A percentile compares a stretch with the other conserved stretches of the same genome.
These are phyloP conservation scores for Trichodelitschia bisporula DNA, from an alignment of 495 filamentous ascomycete genomes.

Conservation along the genomic window DNA sequence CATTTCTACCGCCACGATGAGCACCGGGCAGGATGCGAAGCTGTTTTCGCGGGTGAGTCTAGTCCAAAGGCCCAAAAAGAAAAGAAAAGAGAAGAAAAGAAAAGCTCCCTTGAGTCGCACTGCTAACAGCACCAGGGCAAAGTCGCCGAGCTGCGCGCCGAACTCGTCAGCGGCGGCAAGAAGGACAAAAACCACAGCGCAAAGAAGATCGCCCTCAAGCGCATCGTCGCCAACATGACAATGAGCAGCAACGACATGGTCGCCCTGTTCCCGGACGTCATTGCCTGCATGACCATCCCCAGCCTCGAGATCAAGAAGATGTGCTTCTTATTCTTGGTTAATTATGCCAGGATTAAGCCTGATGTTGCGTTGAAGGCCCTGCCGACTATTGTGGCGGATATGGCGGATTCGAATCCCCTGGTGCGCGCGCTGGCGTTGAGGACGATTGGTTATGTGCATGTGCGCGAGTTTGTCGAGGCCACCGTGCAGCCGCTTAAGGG, in stretches of 20 bases:
- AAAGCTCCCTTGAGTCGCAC: constrained; percentile 10
- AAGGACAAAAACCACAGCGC: constrained; percentile 94
- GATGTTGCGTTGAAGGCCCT: constrained; percentile 87
- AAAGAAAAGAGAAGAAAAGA: too few species aligned
- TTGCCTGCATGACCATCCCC: constrained; percentile 79
- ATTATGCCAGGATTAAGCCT: constrained; percentile 85
- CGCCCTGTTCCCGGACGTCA: constrained; percentile 82
- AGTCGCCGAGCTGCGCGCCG: constrained; percentile 86
- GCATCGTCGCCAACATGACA: constrained; percentile 99
- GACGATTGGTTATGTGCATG: constrained; percentile 94
- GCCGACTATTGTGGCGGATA: constrained; percentile 72
- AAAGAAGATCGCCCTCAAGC: constrained; percentile 98
- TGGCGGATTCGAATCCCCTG: constrained; percentile 80
- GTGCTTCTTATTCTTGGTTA: constrained; percentile 95
- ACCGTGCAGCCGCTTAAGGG: constrained; percentile 64
- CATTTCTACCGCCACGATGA: constrained; percentile 37
- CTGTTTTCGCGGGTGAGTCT: constrained; percentile 91
- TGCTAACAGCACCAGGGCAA: constrained; percentile 52
- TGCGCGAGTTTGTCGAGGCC: constrained; percentile 83
- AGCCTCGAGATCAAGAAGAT: constrained; percentile 99
- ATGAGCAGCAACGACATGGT: constrained; percentile 99
- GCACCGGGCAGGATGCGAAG: constrained; percentile 86
- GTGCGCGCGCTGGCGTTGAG: constrained; percentile 81
- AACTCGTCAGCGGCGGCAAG: constrained; percentile 81
- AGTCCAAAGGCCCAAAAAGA: too few species aligned